phyloP scores from a whole-genome alignment of 306 rosid genomes.

The Fagus sylvatica region DNA sequence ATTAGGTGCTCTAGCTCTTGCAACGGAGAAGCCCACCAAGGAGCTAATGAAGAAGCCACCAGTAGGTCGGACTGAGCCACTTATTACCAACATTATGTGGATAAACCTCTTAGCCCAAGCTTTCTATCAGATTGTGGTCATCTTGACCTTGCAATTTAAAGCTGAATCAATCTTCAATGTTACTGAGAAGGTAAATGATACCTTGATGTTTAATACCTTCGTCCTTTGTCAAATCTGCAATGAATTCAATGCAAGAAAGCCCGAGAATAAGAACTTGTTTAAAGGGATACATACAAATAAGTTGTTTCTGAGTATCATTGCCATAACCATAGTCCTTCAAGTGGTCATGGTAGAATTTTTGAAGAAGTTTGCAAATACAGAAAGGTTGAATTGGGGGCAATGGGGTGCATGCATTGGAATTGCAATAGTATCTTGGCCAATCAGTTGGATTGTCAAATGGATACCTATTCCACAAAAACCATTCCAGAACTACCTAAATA shows the following conservation, averaged over 20 bases:
- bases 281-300: constrained; percentile 21
- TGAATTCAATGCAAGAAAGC: neutral
- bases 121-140: too few species aligned
- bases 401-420: too few species aligned
- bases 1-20: constrained; percentile 27
- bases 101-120: too few species aligned
- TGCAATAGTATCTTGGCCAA: too few species aligned
- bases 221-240: constrained; percentile 27
- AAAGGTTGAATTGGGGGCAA: too few species aligned
- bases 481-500: constrained; percentile 8
- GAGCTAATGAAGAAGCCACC: constrained; percentile 8
- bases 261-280: constrained; percentile 28
- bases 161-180: neutral
- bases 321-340: neutral
- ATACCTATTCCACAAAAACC: constrained; percentile 11
- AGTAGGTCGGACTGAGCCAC: too few species aligned
- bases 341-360: too few species aligned
- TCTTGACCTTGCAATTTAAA: neutral
- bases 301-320: constrained; percentile 13
- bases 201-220: constrained; percentile 23
- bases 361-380: too few species aligned
- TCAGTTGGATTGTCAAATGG: constrained; percentile 5
- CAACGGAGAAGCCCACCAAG: constrained; percentile 26
- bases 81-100: too few species aligned
- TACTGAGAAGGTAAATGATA: constrained; percentile 14